Evolutionary conservation across 2,329 filamentous ascomycete genomes (phyloP), one percentile per base, ranked within the genome.

Genomic region (Metarhizium robertsii): DNA sequence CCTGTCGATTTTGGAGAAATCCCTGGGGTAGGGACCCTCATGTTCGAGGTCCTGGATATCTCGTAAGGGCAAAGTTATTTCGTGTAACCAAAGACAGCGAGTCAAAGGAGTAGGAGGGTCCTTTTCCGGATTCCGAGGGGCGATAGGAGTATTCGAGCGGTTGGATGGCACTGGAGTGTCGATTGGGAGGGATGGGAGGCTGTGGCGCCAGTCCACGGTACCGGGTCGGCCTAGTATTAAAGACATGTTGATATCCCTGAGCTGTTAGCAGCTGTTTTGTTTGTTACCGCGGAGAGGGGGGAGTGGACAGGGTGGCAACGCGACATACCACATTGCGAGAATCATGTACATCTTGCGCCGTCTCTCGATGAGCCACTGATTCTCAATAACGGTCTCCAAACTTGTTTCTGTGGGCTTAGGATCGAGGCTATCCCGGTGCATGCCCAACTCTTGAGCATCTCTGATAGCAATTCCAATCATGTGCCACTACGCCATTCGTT

Each of bases 391-490:
- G 36, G 75, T 74, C 57, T 80, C 79, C 5, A 74, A 65, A 43
- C 73, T 75, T 43, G 73, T 67, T 40, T 75, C 68, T 14, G 66
- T 68, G 2, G 78, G 76, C 51, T 75, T 74, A 0, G 79, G 79
- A 59, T 83, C 79, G 32, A 77, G 67, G 40, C 69, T 73, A 58
- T 80, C 76, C 13, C 77, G 73, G 60, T 86, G 78, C 61, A 86
- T 69, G 13, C 81, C 83, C 45, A 85, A 75, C 60, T 85, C 82
- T 63, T 85, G 82, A 0, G 80, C 83, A 63, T 85, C 81, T 45
- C 80, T 72, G 55, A 85, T 83, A 0, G 79, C 77, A 25, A 75
- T 73, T 1, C 79, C 78, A 34, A 85, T 71, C 1, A 74, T 73
- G 62, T 83, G 79, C 78, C 79, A 82, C 76, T 80, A 52, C 29